Conservation (phyloP, 176 grass and related monocot species). For the Coix lacrymajobi region DNA sequence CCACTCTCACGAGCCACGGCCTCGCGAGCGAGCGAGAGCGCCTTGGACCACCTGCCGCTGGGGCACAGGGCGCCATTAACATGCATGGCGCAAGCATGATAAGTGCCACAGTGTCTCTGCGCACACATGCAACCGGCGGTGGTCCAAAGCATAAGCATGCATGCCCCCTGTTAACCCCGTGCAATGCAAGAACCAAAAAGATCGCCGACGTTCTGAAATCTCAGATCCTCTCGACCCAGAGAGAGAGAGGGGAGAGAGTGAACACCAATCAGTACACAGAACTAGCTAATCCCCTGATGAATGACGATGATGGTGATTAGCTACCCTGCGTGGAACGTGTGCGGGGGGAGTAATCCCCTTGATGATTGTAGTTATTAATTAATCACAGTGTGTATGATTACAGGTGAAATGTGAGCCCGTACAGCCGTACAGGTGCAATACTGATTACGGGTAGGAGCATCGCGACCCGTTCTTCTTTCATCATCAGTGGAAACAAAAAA, state of each 20-base stretch:
- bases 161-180: background rate
- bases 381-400: background rate
- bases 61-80: background rate
- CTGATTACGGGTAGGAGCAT: background rate
- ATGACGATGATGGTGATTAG: background rate
- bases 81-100: background rate
- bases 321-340: background rate
- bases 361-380: background rate
- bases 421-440: background rate
- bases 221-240: background rate
- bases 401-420: background rate
- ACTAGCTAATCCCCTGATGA: background rate
- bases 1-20: background rate
- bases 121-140: constrained; percentile 34
- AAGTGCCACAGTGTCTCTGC: constrained; percentile 24
- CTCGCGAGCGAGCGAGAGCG: background rate
- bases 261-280: too few species aligned
- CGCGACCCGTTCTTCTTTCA: background rate
- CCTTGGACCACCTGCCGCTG: constrained; percentile 13
- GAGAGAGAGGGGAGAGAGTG: background rate
- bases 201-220: too few species aligned
- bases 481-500: background rate
- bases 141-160: background rate
- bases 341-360: background rate
- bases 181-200: background rate